Evolutionary conservation across 257 asterid species (phyloP), one percentile per base, ranked within the genome.

Genomic region (Nicotiana obtusifolia): DNA sequence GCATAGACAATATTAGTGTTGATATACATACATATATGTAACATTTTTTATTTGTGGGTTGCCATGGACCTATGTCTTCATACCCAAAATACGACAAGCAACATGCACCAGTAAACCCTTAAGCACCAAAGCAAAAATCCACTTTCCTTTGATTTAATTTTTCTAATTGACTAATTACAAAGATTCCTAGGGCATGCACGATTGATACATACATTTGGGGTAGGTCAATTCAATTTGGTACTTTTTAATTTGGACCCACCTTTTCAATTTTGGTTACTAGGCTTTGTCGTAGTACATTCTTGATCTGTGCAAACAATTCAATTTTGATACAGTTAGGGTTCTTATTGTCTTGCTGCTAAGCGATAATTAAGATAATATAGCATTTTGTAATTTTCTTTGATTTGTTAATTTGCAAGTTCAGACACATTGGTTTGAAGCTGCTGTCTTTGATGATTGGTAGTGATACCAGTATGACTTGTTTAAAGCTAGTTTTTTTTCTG

Each of bases 31-130:
- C 59, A 69, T 79, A 79, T 64, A 56, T 64, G 77, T 64, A 13
- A 80, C 77, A 80, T 80, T 26, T 80, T 37, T 80, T 31, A 57
- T 33, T 64, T 80, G 77, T 80, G 60, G 49, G 64, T 68, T 30
- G 83, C 82, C 82, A 80, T 80, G 82, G 67, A 62, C 83, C 75
- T 80, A 33, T 64, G 75, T 68, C 83, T 68, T 44, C 59, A 56
- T 80, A 31, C 76, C 75, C 61, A 31, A 80, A 80, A 62, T 80
- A 54, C 64, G 19, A 44, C 83, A 64, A 80, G 10, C 83, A 64
- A 64, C 35, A 80, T 78, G 49, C 14, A 59, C 28, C 81, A 77
- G 66, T 31, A 78, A 78, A 33, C 76, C 59, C 24, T 37, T 62
- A 41, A 41, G 71, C 8, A 67, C 53, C 17, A 67, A 68, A 68